Percentiles rank a stretch among this genome's conserved stretches.
Evolutionary conservation across 2,329 filamentous ascomycete species (phyloP).

Genomic region (Neofusicoccum cordaticola): DNA sequence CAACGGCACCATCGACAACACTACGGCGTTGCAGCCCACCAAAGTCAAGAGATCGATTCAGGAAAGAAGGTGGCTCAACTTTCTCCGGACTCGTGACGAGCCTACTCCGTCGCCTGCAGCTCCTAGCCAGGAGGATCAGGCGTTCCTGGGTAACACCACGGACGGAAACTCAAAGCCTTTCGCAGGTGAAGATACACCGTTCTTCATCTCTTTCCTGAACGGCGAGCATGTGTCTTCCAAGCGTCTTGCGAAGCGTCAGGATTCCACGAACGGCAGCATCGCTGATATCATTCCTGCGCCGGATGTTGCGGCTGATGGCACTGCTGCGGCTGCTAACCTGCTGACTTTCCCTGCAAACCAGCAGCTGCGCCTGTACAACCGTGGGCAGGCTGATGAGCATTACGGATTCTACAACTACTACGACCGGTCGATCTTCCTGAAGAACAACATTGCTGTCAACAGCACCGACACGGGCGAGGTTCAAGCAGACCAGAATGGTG

Average conservation of each 20-base stretch:
- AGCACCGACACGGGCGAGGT: slow-evolving; percentile 36
- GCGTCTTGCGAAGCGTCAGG: slow-evolving; percentile 36
- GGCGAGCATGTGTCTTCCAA: slow-evolving; percentile 26
- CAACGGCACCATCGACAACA: slow-evolving; percentile 47
- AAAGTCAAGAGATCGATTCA: slow-evolving; percentile 3
- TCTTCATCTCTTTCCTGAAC: slow-evolving; percentile 73
- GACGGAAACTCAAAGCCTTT: slow-evolving; percentile 70
- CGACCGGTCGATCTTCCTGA: slow-evolving; percentile 80
- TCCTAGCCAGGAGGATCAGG: slow-evolving; percentile 67
- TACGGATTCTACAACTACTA: slow-evolving; percentile 95
- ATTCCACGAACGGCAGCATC: slow-evolving; percentile 37
- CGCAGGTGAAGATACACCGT: slow-evolving; percentile 81
- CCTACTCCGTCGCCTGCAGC: slow-evolving; percentile 53
- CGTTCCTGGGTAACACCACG: slow-evolving; percentile 81
- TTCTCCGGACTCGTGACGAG: slow-evolving; percentile 28
- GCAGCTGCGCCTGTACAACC: slow-evolving; percentile 80
- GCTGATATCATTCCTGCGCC: slow-evolving; percentile 62
- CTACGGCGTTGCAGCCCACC: slow-evolving; percentile 30
- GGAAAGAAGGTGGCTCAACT: slow-evolving; percentile 33
- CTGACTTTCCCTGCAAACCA: slow-evolving; percentile 68
- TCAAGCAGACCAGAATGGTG: slow-evolving; percentile 50
- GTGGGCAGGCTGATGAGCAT: slow-evolving; percentile 75
- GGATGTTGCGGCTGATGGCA: slow-evolving; percentile 63
- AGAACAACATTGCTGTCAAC: slow-evolving; percentile 53
- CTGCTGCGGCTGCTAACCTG: slow-evolving; percentile 67